Evolutionary conservation across 257 asterid genomes (phyloP), one percentile per base, ranked within the genome.

Genomic region (Primulina eburnea): DNA sequence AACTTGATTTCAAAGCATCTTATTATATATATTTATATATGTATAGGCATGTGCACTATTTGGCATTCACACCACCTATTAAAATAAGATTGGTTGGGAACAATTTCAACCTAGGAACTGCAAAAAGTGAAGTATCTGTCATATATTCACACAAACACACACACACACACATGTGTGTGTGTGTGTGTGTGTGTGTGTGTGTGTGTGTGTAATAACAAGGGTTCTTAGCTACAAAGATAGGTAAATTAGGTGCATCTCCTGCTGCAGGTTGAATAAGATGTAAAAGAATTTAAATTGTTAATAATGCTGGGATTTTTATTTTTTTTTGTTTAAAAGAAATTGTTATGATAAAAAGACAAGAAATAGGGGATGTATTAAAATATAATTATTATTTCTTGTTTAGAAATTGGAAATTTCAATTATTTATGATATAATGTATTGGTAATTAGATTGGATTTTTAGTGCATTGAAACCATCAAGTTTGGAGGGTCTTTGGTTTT

Each of bases 181-280:
- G 32, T 30, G 4, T 30, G 4, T 30, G 32, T 33, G 7, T 33
- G 64, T 67, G 67, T 53, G 55, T 21, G 24, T 21, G 24, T 24
- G 26, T 24, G 26, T 24, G 26, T 24, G 26, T 24, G 1, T 24
- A 40, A 28, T 12, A 72, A 53, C 18, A 68, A 71, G 72, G 30
- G 67, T 65, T 29, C 87, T 80, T 80, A 65, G 55, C 62, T 59
- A 71, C 71, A 77, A 83, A 83, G 85, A 53, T 63, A 77, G 76
- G 76, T 68, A 67, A 52, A 69, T 78, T 71, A 32, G 76, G 78
- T 75, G 28, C 75, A 34, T 33, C 69, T 74, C 68, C 33, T 52
- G 53, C 10, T 35, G 34, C 34, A 4, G 73, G 73, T 65, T 63
- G 65, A 74, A 64, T 69, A 33, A 70, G 37, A 60, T 73, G 65